Evolutionary conservation across 495 filamentous ascomycete species (phyloP).

Genomic region (Cercophora scortea): DNA sequence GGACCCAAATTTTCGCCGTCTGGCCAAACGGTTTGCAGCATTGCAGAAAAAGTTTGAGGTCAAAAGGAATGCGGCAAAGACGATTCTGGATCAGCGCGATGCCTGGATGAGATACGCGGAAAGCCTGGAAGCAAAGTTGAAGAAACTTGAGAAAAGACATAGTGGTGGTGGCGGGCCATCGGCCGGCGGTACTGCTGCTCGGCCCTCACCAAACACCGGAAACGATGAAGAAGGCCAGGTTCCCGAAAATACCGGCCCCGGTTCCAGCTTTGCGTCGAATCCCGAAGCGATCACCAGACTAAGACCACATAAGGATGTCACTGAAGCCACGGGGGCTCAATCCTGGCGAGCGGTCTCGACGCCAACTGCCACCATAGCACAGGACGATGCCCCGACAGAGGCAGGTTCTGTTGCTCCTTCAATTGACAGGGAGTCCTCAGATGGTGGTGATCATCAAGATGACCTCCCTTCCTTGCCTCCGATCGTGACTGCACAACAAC

Average conservation of each 20-base stretch:
- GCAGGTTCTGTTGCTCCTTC: too few relatives aligned
- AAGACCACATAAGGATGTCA: neutral
- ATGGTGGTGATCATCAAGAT: neutral
- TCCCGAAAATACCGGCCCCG: neutral
- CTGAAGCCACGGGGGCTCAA: neutral
- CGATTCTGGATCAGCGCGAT: slow-evolving; percentile 7
- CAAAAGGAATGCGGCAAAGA: slow-evolving; percentile 1
- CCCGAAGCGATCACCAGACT: neutral
- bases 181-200: too few relatives aligned
- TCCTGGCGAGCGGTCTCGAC: slow-evolving; percentile 1
- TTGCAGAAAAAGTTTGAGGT: slow-evolving; percentile 16
- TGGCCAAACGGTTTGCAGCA: slow-evolving; percentile 16
- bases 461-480: slow-evolving; percentile 22
- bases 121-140: slow-evolving; percentile 11
- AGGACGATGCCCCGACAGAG: too few relatives aligned
- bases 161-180: too few relatives aligned
- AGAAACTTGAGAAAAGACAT: slow-evolving; percentile 14
- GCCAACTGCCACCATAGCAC: neutral
- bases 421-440: too few relatives aligned
- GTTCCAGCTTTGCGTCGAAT: slow-evolving; percentile 8
- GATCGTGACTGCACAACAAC: neutral
- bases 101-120: slow-evolving; percentile 24
- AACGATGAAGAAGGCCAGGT: neutral
- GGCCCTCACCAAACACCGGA: neutral
- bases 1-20: neutral